Evolutionary conservation across 768 basidiomycete species (phyloP), one percentile per base, ranked within the genome.

Genomic region (Pleurotus pulmonarius): DNA sequence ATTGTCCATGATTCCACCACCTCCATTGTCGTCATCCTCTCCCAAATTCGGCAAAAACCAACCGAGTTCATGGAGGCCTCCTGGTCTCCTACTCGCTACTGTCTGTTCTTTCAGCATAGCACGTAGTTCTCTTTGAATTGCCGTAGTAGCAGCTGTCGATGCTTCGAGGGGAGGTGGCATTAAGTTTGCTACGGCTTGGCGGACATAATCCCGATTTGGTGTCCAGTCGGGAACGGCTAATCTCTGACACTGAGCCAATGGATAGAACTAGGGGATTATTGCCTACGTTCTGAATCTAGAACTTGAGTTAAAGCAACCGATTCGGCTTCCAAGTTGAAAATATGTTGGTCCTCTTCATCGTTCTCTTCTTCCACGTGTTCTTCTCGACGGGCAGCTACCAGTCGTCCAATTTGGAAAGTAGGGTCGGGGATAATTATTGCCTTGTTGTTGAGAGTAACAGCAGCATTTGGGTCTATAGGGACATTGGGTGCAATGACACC

Each of bases 21-120:
- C 51, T 11, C 15, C 16, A 41, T 53, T 37, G n/a, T 43, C 51
- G 9, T 39, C 51, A 24, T 40, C 38, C 15, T 53, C 51, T 12
- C 51, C 41, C 43, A 82, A 68, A n/a, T 85, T 83, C 11, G 87
- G 81, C 67, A 90, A 75, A 65, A 85, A 88, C 85, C 88, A 90
- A 9, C 88, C 89, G 1, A 89, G 70, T 56, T 83, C 80, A 49
- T 70, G 76, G 48, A 82, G 65, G 46, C 78, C 71, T n/a, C 60
- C 60, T 16, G 59, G 16, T 41, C 61, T 64, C 5, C 39, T 71
- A 41, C 62, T 64, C 9, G 73, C 71, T 16, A 60, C 64, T 7
- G 79, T 75, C 66, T 90, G 87, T 61, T 84, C 83, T 58, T 73
- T 81, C 49, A 89, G 65, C 76, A 87, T 83, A 15, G 75, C 64